Conservation (phyloP, 2,329 filamentous ascomycete genomes). For the Fusarium agapanthi region DNA sequence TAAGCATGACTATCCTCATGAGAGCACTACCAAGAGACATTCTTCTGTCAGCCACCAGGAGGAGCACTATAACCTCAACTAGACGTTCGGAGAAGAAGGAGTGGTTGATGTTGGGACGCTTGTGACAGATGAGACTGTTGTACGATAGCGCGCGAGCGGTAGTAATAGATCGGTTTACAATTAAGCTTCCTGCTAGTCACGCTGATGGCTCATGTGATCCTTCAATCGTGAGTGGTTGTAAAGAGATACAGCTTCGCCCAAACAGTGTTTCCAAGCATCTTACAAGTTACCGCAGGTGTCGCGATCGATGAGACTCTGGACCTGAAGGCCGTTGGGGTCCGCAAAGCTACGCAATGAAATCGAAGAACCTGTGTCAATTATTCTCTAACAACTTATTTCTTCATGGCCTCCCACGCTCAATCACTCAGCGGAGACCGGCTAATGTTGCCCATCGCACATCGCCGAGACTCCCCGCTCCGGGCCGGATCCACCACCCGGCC, state of each 20-base stretch:
- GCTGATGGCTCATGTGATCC: no score
- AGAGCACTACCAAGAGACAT: slow-evolving; percentile 43
- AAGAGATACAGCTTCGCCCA: no score
- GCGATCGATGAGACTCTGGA: rapidly evolving
- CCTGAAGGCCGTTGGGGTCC: rapidly evolving
- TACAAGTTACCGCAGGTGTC: not conserved
- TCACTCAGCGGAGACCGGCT: not conserved
- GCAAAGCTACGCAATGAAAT: rapidly evolving
- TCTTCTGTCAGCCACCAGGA: slow-evolving; percentile 45
- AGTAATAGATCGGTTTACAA: not conserved
- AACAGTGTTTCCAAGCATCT: no score
- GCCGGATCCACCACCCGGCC: slow-evolving; percentile 6
- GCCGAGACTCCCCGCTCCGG: slow-evolving; percentile 11
- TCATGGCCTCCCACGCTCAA: rapidly evolving
- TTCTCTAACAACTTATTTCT: rapidly evolving
- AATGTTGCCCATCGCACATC: not conserved
- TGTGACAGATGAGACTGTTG: not conserved
- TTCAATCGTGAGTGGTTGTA: no score
- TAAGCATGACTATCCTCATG: slow-evolving; percentile 45
- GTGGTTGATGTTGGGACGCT: rapidly evolving
- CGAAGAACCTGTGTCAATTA: rapidly evolving
- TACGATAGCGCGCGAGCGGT: rapidly evolving
- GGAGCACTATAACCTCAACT: slow-evolving; percentile 38
- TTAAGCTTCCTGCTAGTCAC: no score
- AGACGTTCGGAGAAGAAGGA: not conserved